Conservation (phyloP, 106 monocot species). For the Vanilla planifolia region DNA sequence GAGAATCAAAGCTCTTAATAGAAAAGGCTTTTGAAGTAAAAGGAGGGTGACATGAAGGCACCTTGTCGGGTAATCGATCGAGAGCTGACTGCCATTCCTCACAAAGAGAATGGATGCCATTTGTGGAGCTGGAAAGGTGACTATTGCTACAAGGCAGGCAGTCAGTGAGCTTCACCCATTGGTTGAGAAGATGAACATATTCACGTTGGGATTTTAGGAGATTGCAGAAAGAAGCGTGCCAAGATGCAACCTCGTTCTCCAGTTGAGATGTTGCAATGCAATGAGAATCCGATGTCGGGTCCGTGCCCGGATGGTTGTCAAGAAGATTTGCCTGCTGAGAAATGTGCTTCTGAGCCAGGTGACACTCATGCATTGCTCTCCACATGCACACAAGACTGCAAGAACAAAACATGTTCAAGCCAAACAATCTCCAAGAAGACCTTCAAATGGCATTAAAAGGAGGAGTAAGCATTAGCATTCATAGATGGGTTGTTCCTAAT, state of each 20-base stretch:
- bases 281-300: conserved; percentile 71
- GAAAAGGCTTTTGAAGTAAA: neutral
- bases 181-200: conserved; percentile 56
- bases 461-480: no score
- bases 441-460: neutral
- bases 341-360: conserved; percentile 79
- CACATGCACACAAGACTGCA: conserved; percentile 76
- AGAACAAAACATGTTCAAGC: neutral
- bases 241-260: conserved; percentile 59
- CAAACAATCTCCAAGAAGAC: neutral
- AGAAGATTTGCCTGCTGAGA: conserved; percentile 67
- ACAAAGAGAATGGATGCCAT: conserved; percentile 53
- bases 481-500: no score
- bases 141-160: conserved; percentile 44
- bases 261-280: conserved; percentile 62
- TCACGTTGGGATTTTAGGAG: conserved; percentile 59
- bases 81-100: conserved; percentile 56
- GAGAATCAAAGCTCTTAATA: neutral
- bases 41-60: conserved; percentile 8
- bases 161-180: conserved; percentile 83
- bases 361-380: conserved; percentile 89
- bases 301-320: conserved; percentile 33
- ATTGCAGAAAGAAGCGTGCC: conserved; percentile 62
- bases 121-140: conserved; percentile 12
- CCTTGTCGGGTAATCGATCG: conserved; percentile 72